A percentile compares a stretch with the other conserved stretches of the same genome.
These are phyloP conservation scores for Coemansia sp. DNA, from an alignment of 192 early-diverging fungal species.

Conservation along the genomic window DNA sequence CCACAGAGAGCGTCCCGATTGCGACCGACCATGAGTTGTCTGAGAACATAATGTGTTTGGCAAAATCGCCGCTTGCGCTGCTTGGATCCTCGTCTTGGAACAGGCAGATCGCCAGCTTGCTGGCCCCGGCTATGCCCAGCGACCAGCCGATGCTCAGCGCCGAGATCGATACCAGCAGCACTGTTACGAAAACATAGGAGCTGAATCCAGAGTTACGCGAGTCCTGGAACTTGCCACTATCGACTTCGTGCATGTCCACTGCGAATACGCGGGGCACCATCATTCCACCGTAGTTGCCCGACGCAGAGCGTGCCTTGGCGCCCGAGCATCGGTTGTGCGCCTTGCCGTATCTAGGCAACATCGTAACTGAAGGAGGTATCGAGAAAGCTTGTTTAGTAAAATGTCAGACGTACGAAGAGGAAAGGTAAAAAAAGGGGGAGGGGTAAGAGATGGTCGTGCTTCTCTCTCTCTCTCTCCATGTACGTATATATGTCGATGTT, in stretches of 20 bases:
- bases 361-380: too few relatives aligned
- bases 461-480: not conserved
- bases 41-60: constrained; percentile 33
- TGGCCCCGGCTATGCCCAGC: constrained; percentile 35
- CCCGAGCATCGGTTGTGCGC: constrained; percentile 1
- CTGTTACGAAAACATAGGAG: constrained; percentile 39
- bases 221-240: constrained; percentile 50
- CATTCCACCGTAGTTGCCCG: not conserved
- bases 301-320: not conserved
- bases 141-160: constrained; percentile 44
- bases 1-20: constrained; percentile 57
- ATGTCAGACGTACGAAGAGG: too few relatives aligned
- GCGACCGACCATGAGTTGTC: constrained; percentile 54
- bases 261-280: constrained; percentile 42
- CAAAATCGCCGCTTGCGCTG: constrained; percentile 15
- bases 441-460: not conserved
- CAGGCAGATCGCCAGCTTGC: constrained; percentile 42
- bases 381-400: too few relatives aligned
- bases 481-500: too few relatives aligned
- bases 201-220: constrained; percentile 49
- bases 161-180: constrained; percentile 44
- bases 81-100: constrained; percentile 13
- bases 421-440: not conserved
- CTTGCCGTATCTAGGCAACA: constrained; percentile 9
- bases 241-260: constrained; percentile 45